Evolutionary conservation across 306 rosid species (phyloP), one percentile per base, ranked within the genome.

Genomic region (Vigna nakashimae): DNA sequence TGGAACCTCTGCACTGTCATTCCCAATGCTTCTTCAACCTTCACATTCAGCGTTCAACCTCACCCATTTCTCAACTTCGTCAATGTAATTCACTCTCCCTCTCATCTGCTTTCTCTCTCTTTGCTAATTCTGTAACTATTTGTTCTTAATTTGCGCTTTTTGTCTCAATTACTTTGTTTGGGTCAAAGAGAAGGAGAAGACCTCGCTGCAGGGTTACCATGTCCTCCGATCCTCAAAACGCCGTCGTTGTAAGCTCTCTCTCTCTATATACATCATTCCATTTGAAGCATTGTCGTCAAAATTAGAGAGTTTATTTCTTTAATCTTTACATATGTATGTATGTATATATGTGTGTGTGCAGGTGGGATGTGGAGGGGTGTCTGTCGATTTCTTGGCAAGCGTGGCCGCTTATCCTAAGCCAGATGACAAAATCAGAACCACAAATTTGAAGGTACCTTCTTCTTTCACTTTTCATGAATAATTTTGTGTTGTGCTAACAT

Each of bases 381-480:
- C 58, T 3, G 82, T 92, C 12, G 98, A 92, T 86, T 89, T 89
- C 81, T 74, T 91, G 84, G 98, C 97, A 14, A 67, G 86, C 0
- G 97, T 95, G 64, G 76, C 88, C 62, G 65, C 93, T 48, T 95
- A 84, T 82, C 98, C 98, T 30, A 82, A 92, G 46, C 98, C 98
- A 6, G 97, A 92, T 73, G 97, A 91, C 51, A 95, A 95, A 84
- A 92, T 84, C 85, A 88, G 98, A 91, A 89, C 77, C 88, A 89
- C 95, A 57, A 84, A 77, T 73, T 84, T 88, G 56, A 89, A 87
- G 95, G 98, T 90, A n/a, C 55, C 16, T 77, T 28, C 48, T 57
- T 62, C 26, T 74, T 63, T 71, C 46, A 52, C 26, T 4, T 51
- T 38, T 79, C 17, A 12, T 26, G 38, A 36, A 64, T 64, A 2